Base-by-base conservation (phyloP, 345 rosid species). In the Cochlearia excelsa region DNA sequence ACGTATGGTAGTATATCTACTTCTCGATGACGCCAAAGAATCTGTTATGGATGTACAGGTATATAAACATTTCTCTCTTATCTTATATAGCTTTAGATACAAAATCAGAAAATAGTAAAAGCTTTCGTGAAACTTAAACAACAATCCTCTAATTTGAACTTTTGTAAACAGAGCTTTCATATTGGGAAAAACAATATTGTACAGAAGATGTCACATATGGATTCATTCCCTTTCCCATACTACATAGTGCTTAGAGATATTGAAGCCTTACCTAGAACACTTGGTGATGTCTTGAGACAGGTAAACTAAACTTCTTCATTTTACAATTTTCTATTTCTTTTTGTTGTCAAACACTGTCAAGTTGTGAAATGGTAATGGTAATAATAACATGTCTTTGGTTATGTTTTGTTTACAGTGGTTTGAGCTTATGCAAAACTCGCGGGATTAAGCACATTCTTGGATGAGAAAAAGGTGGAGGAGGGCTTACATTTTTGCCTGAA, bases 221-320 rank as follows among this genome's bases (percentile, higher is more conserved):
- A 93, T 72, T 89, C 95, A 8, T 93, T 93, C 65, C 99, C 99
- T 16, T 93, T 89, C 79, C 96, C 96, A 2, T 93, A 77, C 66
- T 82, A 89, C 51, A 81, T 89, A 42, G 84, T 93, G 35, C 71
- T 93, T 78, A 81, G 79, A 76, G 82, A 89, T 61, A 80, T 82
- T 1, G 85, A 93, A 72, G 88, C 91, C 6, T 88, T 93, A 46
- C 99, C 95, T 0, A 82, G 81, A 74, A 87, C 90, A 9, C 90
- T 93, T 4, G 92, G 89, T 23, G 87, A 93, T 77, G 64, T 93
- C 46, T 33, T 84, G 66, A 89, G 97, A 88, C 97, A 88, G 96
- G 98, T 88, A 33, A 33, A 16, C 23, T 16, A 16, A 79, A 73
- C 23, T 43, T 37, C 42, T n/a, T 29, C 44, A 26, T 1, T 6